A percentile compares a stretch with the other conserved stretches of the same genome.
Evolutionary conservation across 2,329 filamentous ascomycete species (phyloP).

Genomic region (Ceratocystis cubensis): DNA sequence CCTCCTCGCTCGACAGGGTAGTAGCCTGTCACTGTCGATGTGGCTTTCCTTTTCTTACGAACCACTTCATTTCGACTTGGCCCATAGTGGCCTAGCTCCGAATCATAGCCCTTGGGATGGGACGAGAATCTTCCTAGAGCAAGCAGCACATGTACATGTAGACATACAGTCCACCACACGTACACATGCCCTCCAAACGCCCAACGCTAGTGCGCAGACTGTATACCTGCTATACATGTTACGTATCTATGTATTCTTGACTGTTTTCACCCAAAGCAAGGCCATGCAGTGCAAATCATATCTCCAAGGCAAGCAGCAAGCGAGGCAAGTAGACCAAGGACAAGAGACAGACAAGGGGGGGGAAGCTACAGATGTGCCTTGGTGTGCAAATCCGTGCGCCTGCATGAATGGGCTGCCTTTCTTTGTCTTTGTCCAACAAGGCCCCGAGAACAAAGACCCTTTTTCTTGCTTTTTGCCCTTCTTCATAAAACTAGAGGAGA

Average conservation of each 20-base stretch:
- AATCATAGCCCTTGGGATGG: neutral
- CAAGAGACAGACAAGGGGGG: neutral
- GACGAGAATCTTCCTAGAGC: neutral
- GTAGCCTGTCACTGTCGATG: neutral
- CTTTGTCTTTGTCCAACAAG: neutral
- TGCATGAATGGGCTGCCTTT: neutral
- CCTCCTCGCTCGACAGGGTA: neutral
- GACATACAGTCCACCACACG: neutral
- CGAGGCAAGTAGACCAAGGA: neutral
- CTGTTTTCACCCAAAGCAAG: neutral
- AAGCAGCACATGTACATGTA: neutral
- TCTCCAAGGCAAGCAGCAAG: neutral
- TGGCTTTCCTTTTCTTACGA: neutral
- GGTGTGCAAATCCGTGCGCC: neutral
- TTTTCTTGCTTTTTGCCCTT: neutral
- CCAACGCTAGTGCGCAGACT: too few relatives aligned
- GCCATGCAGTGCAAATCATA: neutral
- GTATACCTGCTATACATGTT: neutral
- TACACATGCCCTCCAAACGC: too few relatives aligned
- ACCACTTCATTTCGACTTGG: neutral
- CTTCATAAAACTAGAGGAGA: neutral
- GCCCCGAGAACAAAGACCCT: neutral
- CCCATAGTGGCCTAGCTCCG: neutral
- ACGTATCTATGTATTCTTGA: neutral
- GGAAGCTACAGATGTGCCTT: neutral